A percentile compares a stretch with the other conserved stretches of the same genome.
Evolutionary conservation across 2,329 filamentous ascomycete genomes (phyloP).

Genomic region (Hypoxylon sp.): DNA sequence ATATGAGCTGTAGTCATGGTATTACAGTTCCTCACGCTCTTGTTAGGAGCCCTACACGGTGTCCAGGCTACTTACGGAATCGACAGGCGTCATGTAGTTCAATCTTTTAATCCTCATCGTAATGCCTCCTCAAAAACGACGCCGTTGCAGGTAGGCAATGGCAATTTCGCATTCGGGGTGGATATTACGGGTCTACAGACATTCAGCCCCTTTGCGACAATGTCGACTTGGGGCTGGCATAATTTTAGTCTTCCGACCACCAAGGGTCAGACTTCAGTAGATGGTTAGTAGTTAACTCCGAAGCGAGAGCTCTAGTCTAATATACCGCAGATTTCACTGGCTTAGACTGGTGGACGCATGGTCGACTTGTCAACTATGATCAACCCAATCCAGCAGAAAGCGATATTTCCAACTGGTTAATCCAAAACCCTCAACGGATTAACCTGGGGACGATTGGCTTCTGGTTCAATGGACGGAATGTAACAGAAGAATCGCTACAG

Average conservation of each 20-base stretch:
- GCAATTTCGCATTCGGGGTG: conserved; percentile 65
- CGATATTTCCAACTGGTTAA: conserved; percentile 61
- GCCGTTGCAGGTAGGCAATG: conserved; percentile 67
- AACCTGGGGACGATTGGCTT: conserved; percentile 66
- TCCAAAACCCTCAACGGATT: conserved; percentile 66
- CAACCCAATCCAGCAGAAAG: conserved; percentile 59
- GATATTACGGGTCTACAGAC: conserved; percentile 65
- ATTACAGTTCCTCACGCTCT: conserved; percentile 18
- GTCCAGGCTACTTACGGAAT: conserved; percentile 46
- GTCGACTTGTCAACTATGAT: conserved; percentile 59
- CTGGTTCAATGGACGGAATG: conserved; percentile 58
- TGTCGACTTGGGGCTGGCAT: conserved; percentile 67
- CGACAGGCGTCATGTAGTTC: conserved; percentile 56
- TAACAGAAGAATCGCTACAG: conserved; percentile 60
- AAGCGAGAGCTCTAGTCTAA: conserved; percentile 22
- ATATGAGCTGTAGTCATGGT: conserved; percentile 21
- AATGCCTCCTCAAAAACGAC: conserved; percentile 65
- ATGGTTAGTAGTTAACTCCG: conserved; percentile 50
- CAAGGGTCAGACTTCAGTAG: conserved; percentile 55
- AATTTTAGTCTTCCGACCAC: conserved; percentile 64
- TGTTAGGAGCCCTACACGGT: conserved; percentile 16
- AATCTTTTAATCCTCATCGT: conserved; percentile 63
- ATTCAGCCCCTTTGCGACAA: conserved; percentile 62
- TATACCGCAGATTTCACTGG: conserved; percentile 57
- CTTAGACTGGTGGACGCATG: conserved; percentile 62